Conservation (phyloP, 1,284 basidiomycete genomes). For the Boletus smithii region DNA sequence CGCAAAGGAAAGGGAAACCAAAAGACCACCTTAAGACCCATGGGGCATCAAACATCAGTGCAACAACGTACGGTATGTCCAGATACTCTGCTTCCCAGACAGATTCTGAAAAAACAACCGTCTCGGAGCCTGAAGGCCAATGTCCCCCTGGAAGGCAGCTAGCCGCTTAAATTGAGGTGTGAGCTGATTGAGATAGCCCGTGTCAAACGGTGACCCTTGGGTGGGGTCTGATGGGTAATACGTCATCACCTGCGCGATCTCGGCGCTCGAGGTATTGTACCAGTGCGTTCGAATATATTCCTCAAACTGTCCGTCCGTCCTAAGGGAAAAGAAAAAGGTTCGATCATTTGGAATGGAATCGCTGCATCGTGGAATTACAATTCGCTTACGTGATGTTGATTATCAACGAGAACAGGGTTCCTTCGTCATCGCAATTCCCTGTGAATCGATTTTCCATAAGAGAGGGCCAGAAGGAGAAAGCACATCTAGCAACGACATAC, state of each 20-base stretch:
- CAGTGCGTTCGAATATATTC: constrained; percentile 37
- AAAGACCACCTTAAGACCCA: neutral
- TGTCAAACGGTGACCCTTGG: constrained; percentile 52
- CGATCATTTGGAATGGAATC: neutral
- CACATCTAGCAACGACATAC: constrained; percentile 17
- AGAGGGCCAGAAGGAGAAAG: constrained; percentile 29
- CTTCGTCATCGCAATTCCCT: constrained; percentile 52
- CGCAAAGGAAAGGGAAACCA: neutral
- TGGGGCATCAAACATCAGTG: neutral
- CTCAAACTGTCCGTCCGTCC: constrained; percentile 37
- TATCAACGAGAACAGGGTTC: constrained; percentile 47
- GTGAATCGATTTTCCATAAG: constrained; percentile 37
- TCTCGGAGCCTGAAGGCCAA: constrained; percentile 53
- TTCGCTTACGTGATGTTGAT: constrained; percentile 39
- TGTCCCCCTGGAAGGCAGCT: constrained; percentile 50
- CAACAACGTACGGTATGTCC: constrained; percentile 48
- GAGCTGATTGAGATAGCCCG: constrained; percentile 42
- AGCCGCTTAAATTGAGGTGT: constrained; percentile 53
- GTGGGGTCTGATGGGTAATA: constrained; percentile 44
- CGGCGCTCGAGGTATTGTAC: constrained; percentile 27
- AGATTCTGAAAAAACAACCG: constrained; percentile 46
- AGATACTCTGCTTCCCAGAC: constrained; percentile 43
- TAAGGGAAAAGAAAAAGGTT: constrained; percentile 10
- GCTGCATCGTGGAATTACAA: no score
- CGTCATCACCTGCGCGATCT: constrained; percentile 34